Base-by-base conservation (phyloP, 257 asterid species). In the Eustoma russellianum region DNA sequence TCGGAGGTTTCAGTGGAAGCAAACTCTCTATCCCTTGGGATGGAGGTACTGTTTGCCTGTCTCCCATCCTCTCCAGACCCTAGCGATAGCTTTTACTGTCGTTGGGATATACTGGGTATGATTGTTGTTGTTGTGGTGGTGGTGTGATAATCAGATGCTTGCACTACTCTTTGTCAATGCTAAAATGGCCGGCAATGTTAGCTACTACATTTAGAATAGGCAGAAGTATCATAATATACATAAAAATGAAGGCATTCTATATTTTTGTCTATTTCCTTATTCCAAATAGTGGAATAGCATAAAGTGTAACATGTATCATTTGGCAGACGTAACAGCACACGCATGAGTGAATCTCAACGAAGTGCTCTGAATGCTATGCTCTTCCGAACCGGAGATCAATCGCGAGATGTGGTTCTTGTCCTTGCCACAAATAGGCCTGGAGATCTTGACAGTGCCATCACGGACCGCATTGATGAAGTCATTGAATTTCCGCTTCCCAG, bases 311-410 rank as follows among this genome's bases (percentile, higher is more conserved):
- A 15, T 48, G 48, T 9, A 17, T 55, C 12, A 59, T 13, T 13
- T 8, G 38, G 77, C 64, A 92, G 98, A 76, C 90, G 98, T 55
- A 92, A 92, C 50, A 92, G 90, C 80, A 85, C 66, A 7, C 86
- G 82, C 70, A 92, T 92, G 98, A 92, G 98, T 49, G 98, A 92
- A 81, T 83, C 98, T 57, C 97, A 92, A 34, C 73, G 95, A 46
- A 92, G 98, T 70, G 95, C 99, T 45, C 62, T 92, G 17, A 88
- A 88, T 44, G 99, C 97, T 6, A 53, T 87, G 77, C 91, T 92
- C 52, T 92, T 82, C 70, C 80, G 99, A 47, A 92, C 99, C 3
- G 99, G 99, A 58, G 99, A 92, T 70, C 97, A 92, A 56, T 88
- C 97, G 5, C 77, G 91, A 65, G 99, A 92, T 2, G 81, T 88